Percentiles rank a stretch among this genome's conserved stretches.
phyloP scores from a whole-genome alignment of 148 eudicot species.

The Salicornia ramosissima region DNA sequence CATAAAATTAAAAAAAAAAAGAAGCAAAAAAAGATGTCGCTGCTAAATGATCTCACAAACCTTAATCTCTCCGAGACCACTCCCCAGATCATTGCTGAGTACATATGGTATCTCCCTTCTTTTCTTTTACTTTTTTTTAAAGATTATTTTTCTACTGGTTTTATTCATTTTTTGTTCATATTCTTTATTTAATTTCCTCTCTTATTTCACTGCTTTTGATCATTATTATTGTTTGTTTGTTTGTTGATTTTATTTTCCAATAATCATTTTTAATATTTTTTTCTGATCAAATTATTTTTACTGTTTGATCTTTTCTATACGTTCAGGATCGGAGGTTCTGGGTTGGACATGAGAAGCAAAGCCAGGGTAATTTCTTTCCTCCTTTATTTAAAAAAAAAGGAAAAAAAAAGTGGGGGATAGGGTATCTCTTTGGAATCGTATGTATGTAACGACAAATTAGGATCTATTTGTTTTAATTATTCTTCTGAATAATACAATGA shows the following conservation, averaged over 20 bases:
- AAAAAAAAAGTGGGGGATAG: too few relatives aligned
- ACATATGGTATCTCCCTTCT: slow-evolving; percentile 45
- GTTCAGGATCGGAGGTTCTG: slow-evolving; percentile 90
- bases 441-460: background rate
- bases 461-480: background rate
- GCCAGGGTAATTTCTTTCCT: slow-evolving; percentile 62
- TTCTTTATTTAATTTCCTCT: background rate
- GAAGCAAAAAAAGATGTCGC: slow-evolving; percentile 30
- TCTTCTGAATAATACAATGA: too few relatives aligned
- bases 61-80: slow-evolving; percentile 45
- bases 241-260: background rate
- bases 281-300: background rate
- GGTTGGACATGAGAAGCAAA: slow-evolving; percentile 90
- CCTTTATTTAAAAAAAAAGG: background rate
- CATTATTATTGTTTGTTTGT: background rate
- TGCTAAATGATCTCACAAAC: slow-evolving; percentile 43
- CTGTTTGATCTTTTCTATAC: background rate
- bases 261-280: background rate
- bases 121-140: background rate
- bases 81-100: slow-evolving; percentile 53
- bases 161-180: background rate
- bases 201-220: background rate
- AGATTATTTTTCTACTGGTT: background rate
- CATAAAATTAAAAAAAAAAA: background rate
- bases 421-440: background rate